Evolutionary conservation across 176 grass and related monocot genomes (phyloP).

Genomic region (Bromus sterilis): DNA sequence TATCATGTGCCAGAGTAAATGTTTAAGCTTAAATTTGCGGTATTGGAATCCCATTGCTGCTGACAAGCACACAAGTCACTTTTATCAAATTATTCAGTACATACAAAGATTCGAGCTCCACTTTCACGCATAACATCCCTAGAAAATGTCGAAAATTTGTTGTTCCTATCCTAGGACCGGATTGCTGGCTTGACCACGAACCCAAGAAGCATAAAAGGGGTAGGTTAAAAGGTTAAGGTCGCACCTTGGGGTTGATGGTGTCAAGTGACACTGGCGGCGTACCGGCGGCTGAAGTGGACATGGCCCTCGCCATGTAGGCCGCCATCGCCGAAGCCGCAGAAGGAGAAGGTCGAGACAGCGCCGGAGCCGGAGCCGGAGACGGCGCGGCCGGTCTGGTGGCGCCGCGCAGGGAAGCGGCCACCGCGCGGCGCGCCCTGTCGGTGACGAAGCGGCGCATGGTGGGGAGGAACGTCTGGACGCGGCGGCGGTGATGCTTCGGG

Average conservation of each 20-base stretch:
- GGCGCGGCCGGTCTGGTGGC: constrained; percentile 34
- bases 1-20: neutral
- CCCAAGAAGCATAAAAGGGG: neutral
- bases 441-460: constrained; percentile 57
- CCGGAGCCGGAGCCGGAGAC: neutral
- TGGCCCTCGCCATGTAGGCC: constrained; percentile 29
- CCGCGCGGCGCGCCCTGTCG: constrained; percentile 45
- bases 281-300: constrained; percentile 25
- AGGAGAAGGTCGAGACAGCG: neutral
- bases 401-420: constrained; percentile 29
- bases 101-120: neutral
- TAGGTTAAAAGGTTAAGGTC: neutral
- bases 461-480: neutral
- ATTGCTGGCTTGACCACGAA: neutral
- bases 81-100: neutral
- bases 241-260: constrained; percentile 68
- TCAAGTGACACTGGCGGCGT: constrained; percentile 40
- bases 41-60: neutral
- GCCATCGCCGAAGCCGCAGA: constrained; percentile 23
- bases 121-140: neutral
- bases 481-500: neutral
- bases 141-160: neutral
- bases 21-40: neutral
- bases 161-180: neutral
- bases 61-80: neutral